Percentiles rank a stretch among this genome's conserved stretches.
phyloP scores from a whole-genome alignment of 441 rosid genomes.

The Erodium moschatum region DNA sequence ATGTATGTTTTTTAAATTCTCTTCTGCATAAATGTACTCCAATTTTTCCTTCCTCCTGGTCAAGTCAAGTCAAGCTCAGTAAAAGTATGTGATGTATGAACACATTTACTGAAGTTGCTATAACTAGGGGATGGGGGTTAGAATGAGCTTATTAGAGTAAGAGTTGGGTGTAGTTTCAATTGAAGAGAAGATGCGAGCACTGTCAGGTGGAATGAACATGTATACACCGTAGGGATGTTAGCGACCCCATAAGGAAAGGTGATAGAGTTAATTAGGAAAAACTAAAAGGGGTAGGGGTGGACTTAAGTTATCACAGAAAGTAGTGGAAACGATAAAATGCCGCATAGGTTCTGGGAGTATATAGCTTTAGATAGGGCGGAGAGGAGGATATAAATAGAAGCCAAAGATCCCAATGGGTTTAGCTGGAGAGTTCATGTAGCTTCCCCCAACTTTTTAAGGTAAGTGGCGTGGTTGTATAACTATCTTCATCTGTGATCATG shows the following conservation, averaged over 20 bases:
- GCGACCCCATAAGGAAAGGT: not conserved
- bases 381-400: not conserved
- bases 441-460: not conserved
- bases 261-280: not conserved
- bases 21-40: not conserved
- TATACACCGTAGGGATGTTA: not conserved
- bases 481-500: not conserved
- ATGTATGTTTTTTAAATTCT: not conserved
- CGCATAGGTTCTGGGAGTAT: not conserved
- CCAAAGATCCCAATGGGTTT: not conserved
- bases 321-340: not conserved
- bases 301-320: not conserved
- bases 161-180: not conserved
- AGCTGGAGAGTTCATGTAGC: not conserved
- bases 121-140: not conserved
- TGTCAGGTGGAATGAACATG: not conserved
- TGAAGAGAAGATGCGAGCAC: not conserved
- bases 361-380: not conserved
- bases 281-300: not conserved
- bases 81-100: not conserved
- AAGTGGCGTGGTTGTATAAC: not conserved
- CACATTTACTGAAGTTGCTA: not conserved
- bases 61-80: not conserved
- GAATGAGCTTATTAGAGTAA: not conserved
- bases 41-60: not conserved